Evolutionary conservation across 148 eudicot species (phyloP), one percentile per base, ranked within the genome.

Genomic region (Amaranthus palmeri): DNA sequence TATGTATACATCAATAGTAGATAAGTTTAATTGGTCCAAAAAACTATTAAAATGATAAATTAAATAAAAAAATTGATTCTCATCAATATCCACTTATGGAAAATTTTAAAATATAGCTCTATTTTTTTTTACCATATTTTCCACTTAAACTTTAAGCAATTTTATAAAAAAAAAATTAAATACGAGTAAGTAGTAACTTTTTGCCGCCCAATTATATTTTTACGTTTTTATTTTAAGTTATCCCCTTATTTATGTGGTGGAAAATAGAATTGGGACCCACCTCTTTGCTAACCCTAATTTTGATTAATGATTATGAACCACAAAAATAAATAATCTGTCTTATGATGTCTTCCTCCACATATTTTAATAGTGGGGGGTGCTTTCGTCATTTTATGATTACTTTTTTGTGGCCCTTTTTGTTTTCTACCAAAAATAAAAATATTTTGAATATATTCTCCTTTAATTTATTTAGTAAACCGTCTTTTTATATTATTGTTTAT

Each of bases 151-250:
- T 25, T 25, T 25, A 0, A 25, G 36, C 36, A 25, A 25, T 25
- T 25, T 25, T 25, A 25, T 25, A 25, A 25, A 25, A 25, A 25
- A 25, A 25, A 2, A 2, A 0, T 2, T 25, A 25, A 25, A 25
- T 25, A 25, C 36, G 36, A 25, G 36, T 25, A 42, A 11, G 5
- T 69, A n/a, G 7, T 17, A 42, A 11, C 15, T 69, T 65, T 75
- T 70, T 52, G 75, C 80, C 80, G 80, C 75, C 80, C 75, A 71
- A 77, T 71, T 66, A 40, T 48, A 6, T 14, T 49, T 52, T 7
- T 53, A 12, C 36, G 6, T 54, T 6, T 25, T 63, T 70, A n/a
- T 40, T 54, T 54, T 45, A 71, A 8, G 59, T 55, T 64, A 55
- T 59, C 52, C 17, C 62, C 4, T 71, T 54, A 6, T 65, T 65